Evolutionary conservation across 2,329 filamentous ascomycete species (phyloP), one percentile per base, ranked within the genome.

Genomic region (Diaporthe ampelina): DNA sequence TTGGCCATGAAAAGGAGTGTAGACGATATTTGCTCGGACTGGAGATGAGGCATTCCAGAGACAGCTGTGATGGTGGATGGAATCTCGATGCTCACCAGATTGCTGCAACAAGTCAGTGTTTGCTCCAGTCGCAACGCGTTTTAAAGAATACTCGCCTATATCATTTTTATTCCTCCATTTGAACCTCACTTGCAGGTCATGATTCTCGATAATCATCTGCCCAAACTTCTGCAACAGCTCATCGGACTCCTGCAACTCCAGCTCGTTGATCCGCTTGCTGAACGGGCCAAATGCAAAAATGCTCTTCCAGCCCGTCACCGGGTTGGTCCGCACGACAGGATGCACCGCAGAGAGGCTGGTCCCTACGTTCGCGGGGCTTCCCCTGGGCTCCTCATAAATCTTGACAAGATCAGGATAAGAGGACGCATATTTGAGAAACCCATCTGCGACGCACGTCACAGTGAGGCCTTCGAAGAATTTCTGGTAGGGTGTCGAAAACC

Each of bases 401-500:
- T 78, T 76, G 43, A 80, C 79, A 29, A 79, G 78, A 56, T 80
- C 77, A 4, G 77, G 80, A 19, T 74, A 61, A 0, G 35, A 26
- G 58, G 78, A 79, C 2, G 83, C 84, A 2, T 81, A 81, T 0
- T 82, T 75, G 29, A 82, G 78, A 78, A 86, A 86, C 0, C 81
- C 82, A 0, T 81, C 78, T 2, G 82, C 82, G 11, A 78, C 80
- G 63, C 85, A 89, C 0, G 85, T 88, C 0, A 85, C 88, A 0
- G 87, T 90, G 6, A 91, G 78, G 0, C 81, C 79, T 72, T 91
- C 88, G 35, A 90, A 82, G 78, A 90, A 88, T 58, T 83, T 83
- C 74, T 87, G 86, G 74, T 88, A 88, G 0, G 87, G 81, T 9
- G 82, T 79, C 1, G 86, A 88, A 54, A 91, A 82, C 5, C 88